phyloP scores from a whole-genome alignment of 177 flowering plant species.

The Vitis hybrid region DNA sequence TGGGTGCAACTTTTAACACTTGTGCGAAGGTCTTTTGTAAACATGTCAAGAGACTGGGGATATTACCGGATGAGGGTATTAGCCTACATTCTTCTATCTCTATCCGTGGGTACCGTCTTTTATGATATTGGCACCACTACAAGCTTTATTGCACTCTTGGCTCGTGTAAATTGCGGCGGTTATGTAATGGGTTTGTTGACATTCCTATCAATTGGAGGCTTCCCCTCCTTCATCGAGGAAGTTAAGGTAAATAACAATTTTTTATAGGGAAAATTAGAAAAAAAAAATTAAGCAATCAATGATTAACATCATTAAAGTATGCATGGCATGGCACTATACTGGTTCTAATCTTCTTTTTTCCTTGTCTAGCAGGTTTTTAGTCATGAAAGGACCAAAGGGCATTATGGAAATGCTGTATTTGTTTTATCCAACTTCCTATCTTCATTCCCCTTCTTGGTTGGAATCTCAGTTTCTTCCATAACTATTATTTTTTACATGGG shows the following conservation, averaged over 20 bases:
- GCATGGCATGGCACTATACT: too few relatives aligned
- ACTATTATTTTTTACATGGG: constrained; percentile 14
- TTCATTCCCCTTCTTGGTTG: constrained; percentile 19
- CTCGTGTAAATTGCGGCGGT: constrained; percentile 19
- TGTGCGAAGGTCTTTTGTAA: constrained; percentile 16
- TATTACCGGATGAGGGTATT: constrained; percentile 19
- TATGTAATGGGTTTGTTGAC: constrained; percentile 34
- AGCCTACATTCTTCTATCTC: constrained; percentile 17
- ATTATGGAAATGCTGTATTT: constrained; percentile 19
- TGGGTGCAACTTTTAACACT: constrained; percentile 14
- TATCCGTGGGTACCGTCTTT: constrained; percentile 18
- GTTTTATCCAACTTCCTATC: constrained; percentile 19
- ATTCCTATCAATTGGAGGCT: constrained; percentile 41
- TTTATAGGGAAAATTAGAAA: too few relatives aligned
- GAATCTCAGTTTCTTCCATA: constrained; percentile 5
- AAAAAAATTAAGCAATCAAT: too few relatives aligned
- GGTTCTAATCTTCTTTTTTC: not conserved
- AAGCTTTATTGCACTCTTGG: constrained; percentile 18
- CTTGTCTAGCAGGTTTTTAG: constrained; percentile 2
- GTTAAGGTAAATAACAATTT: constrained; percentile 20
- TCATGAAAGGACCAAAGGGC: constrained; percentile 13
- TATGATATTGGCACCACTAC: constrained; percentile 5
- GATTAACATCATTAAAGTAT: too few relatives aligned
- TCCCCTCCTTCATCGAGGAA: constrained; percentile 43
- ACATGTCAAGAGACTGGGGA: constrained; percentile 22